Evolutionary conservation across 495 filamentous ascomycete genomes (phyloP), one percentile per base, ranked within the genome.

Genomic region (Wilcoxina mikolae): DNA sequence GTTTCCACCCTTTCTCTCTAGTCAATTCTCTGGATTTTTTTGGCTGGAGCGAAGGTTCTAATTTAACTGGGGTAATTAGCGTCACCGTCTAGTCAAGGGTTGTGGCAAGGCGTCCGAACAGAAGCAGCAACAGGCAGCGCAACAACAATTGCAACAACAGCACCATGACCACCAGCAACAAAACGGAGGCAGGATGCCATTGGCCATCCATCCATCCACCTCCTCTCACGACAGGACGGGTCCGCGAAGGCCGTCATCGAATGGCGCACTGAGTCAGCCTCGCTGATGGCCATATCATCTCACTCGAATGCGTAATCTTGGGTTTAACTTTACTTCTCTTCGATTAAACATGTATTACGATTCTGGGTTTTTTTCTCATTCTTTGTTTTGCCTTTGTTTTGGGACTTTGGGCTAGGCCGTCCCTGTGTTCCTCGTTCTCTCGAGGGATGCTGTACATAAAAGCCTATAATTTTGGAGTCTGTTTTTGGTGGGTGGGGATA

Each of bases 21-120:
- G 20, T 46, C 33, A 53, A 59, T 5, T 38, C 47, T 26, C 51
- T 57, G 49, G 10, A 53, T 57, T 46, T 53, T 55, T 47, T 58
- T 22, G 42, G 50, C 22, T 26, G 53, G 24, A 49, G 51, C 11
- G 42, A 42, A n/a, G n/a, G 54, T 52, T 56, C 69, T 71, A 59
- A 70, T 61, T 56, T 17, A 54, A 56, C 52, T 58, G n/a, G n/a
- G n/a, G n/a, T n/a, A n/a, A n/a, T 62, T 60, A 96, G 90, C 76
- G 90, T 61, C 91, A 96, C 73, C 80, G 85, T 41, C 77, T 96
- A 7, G 90, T 95, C 58, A 96, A 95, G 69, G 87, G 87, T 24
- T 95, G 91, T 64, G 90, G 88, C 31, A 79, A 76, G 25, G 74
- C 73, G 1, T 60, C 64, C 31, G 50, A 59, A 10, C 58, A 49